Conservation (phyloP, 208 protist genomes). For the Lotmaria passim region DNA sequence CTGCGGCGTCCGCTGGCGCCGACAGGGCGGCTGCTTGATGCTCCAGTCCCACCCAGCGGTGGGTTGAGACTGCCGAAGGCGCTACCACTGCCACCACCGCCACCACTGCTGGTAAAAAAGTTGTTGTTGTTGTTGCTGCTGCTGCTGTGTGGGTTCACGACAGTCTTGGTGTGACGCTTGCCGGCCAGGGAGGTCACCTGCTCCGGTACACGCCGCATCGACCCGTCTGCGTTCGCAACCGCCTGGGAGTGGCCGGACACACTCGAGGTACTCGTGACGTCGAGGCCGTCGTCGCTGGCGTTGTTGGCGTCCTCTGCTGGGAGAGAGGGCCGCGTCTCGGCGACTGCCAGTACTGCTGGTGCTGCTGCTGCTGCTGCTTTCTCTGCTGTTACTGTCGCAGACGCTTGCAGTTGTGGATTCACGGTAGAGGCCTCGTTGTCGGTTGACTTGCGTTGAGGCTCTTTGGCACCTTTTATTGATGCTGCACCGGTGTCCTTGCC, state of each 20-base stretch:
- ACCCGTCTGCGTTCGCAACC: not conserved
- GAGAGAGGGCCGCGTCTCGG: not conserved
- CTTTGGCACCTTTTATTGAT: not conserved
- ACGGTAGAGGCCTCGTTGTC: no score
- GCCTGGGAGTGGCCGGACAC: not conserved
- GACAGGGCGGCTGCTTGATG: not conserved
- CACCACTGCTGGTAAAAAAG: no score
- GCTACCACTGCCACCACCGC: no score
- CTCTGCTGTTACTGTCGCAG: not conserved
- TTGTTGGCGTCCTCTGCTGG: conserved; percentile 8
- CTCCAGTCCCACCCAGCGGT: not conserved
- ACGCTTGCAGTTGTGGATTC: no score
- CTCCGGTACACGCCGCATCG: conserved; percentile 6
- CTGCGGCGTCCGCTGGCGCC: conserved; percentile 10
- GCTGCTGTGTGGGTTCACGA: conserved; percentile 9
- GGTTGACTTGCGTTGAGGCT: no score
- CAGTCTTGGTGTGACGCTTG: conserved; percentile 25
- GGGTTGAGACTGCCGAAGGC: not conserved
- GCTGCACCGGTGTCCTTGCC: not conserved
- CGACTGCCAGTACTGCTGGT: not conserved
- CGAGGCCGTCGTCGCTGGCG: conserved; percentile 7
- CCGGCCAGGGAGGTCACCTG: conserved; percentile 27
- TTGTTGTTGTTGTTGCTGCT: no score
- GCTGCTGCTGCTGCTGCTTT: not conserved
- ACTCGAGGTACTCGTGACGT: conserved; percentile 11